Evolutionary conservation across 2,329 filamentous ascomycete species (phyloP).

Genomic region (Hypoxylon sp.): DNA sequence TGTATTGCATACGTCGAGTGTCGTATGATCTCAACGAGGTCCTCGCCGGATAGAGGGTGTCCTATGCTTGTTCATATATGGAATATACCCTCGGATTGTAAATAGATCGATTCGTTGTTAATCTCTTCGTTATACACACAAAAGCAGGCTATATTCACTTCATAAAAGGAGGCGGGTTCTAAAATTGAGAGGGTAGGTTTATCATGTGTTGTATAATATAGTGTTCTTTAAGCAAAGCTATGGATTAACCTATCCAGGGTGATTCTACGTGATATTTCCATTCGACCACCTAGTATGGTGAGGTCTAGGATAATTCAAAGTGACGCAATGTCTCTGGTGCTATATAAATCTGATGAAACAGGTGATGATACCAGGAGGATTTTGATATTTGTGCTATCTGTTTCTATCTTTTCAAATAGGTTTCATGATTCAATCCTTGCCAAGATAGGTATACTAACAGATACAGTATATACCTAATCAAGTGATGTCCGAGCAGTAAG

Average conservation of each 20-base stretch:
- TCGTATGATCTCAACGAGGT: conserved; percentile 18
- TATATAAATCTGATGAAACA: conserved; percentile 19
- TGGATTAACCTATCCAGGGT: too few species aligned
- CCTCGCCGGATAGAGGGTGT: conserved; percentile 7
- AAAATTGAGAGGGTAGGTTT: background rate
- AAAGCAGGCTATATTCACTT: conserved; percentile 3
- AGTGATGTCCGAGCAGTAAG: conserved; percentile 5
- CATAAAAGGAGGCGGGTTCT: background rate
- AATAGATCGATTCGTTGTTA: conserved; percentile 22
- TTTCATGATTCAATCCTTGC: too few species aligned
- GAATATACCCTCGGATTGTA: conserved; percentile 34
- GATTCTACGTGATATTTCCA: too few species aligned
- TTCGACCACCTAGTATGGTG: too few species aligned
- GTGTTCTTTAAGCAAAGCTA: too few species aligned
- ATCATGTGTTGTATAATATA: conserved; percentile 2
- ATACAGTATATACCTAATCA: too few species aligned
- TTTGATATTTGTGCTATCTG: background rate
- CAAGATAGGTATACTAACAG: too few species aligned
- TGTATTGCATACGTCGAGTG: conserved; percentile 16
- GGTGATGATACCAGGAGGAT: conserved; percentile 13
- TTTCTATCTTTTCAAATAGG: too few species aligned
- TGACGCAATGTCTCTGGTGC: background rate
- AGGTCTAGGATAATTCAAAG: background rate
- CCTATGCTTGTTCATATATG: conserved; percentile 19
- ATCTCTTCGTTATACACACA: background rate